phyloP scores from a whole-genome alignment of 148 eudicot species.

The Rhododendron molle region DNA sequence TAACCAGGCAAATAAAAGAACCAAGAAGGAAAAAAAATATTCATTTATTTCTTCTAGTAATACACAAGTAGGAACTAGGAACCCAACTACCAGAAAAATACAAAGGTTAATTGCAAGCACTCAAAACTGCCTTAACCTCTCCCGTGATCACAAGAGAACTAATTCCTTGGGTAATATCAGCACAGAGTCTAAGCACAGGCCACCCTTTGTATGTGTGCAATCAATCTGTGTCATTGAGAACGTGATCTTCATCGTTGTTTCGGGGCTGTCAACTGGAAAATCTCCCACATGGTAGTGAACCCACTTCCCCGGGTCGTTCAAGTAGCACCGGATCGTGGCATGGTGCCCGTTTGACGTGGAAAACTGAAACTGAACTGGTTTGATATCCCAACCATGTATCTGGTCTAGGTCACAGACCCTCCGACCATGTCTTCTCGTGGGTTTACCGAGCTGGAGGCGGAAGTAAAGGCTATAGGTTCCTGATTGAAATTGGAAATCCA shows the following conservation, averaged over 20 bases:
- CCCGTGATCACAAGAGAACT: not conserved
- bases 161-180: conserved; percentile 40
- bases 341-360: conserved; percentile 38
- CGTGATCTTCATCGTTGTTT: conserved; percentile 28
- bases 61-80: not conserved
- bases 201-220: conserved; percentile 79
- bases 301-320: conserved; percentile 49
- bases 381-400: conserved; percentile 69
- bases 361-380: conserved; percentile 58
- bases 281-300: conserved; percentile 51
- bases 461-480: conserved; percentile 57
- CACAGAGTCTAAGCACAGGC: conserved; percentile 69
- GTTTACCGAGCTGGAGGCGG: conserved; percentile 50
- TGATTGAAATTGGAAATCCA: conserved; percentile 52
- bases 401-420: conserved; percentile 32
- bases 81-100: not conserved
- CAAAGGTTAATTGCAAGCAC: not conserved
- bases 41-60: not conserved
- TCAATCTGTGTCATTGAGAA: conserved; percentile 75
- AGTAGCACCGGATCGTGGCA: conserved; percentile 26
- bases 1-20: not conserved
- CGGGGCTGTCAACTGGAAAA: conserved; percentile 35
- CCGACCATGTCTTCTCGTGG: conserved; percentile 21
- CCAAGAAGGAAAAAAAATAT: not conserved
- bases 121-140: conserved; percentile 7